A percentile compares a stretch with the other conserved stretches of the same genome.
These are phyloP conservation scores for Trifolium repens DNA, from an alignment of 306 rosid genomes.

Conservation along the genomic window DNA sequence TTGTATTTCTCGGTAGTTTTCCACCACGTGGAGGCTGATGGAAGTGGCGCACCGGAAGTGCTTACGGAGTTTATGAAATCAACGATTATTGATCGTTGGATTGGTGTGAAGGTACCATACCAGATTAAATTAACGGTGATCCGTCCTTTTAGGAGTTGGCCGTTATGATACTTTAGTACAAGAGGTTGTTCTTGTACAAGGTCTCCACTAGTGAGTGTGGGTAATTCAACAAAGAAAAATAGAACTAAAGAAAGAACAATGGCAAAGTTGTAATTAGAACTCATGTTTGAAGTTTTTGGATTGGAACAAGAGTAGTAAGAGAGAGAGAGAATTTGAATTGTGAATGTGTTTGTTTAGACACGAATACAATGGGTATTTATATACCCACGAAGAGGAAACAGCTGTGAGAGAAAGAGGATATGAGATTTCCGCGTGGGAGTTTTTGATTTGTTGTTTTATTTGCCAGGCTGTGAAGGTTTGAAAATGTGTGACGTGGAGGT, in stretches of 20 bases:
- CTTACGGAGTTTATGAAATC: slow-evolving; percentile 74
- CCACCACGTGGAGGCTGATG: slow-evolving; percentile 84
- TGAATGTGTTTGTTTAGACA: background rate
- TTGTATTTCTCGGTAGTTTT: slow-evolving; percentile 75
- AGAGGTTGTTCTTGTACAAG: slow-evolving; percentile 73
- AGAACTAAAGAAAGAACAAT: slow-evolving; percentile 26
- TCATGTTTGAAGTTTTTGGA: slow-evolving; percentile 36
- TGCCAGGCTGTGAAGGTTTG: slow-evolving; percentile 54
- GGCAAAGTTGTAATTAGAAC: slow-evolving; percentile 43
- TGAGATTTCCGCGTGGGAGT: background rate
- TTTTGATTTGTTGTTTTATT: background rate
- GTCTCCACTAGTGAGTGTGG: slow-evolving; percentile 43
- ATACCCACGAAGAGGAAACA: slow-evolving; percentile 41
- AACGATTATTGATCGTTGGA: slow-evolving; percentile 75
- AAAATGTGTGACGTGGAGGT: slow-evolving; percentile 51
- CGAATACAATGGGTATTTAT: slow-evolving; percentile 24
- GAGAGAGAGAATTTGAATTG: background rate
- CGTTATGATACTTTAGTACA: slow-evolving; percentile 81
- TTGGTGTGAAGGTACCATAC: slow-evolving; percentile 79
- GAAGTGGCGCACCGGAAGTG: slow-evolving; percentile 35
- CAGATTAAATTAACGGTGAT: slow-evolving; percentile 81
- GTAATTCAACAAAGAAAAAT: background rate
- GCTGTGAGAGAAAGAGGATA: slow-evolving; percentile 47
- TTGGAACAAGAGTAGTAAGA: no score
- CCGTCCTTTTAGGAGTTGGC: slow-evolving; percentile 76